These are phyloP conservation scores for Urtica urens DNA, from an alignment of 306 rosid species.

Conservation along the genomic window DNA sequence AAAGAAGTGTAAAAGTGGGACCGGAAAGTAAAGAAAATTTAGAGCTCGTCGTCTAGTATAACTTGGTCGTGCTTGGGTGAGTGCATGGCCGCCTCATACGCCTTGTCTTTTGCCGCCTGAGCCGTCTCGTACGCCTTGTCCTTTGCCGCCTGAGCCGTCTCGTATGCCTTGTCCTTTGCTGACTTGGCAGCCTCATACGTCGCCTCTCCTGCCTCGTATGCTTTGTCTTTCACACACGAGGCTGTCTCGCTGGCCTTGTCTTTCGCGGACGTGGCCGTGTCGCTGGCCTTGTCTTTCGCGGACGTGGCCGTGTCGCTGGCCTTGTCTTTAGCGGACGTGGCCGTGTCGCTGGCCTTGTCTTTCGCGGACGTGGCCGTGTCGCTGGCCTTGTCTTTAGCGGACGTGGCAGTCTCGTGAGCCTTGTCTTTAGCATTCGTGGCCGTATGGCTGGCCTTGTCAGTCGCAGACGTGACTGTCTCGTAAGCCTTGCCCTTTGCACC, in stretches of 20 bases:
- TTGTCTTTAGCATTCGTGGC: slow-evolving; percentile 20
- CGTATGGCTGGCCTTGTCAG: slow-evolving; percentile 12
- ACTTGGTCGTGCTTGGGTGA: no score
- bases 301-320: not conserved
- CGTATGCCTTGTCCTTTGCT: slow-evolving; percentile 21
- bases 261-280: not conserved
- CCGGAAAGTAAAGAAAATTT: no score
- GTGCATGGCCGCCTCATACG: slow-evolving; percentile 2
- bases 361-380: not conserved
- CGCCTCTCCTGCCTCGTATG: slow-evolving; percentile 13
- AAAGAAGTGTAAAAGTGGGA: no score
- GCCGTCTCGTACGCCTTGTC: slow-evolving; percentile 4
- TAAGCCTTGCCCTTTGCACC: slow-evolving; percentile 30
- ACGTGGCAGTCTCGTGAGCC: not conserved
- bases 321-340: slow-evolving; percentile 3
- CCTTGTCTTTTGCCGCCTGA: slow-evolving; percentile 5
- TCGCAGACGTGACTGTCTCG: slow-evolving; percentile 15
- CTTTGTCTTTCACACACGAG: not conserved
- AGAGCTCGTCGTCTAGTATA: no score
- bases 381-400: slow-evolving; percentile 7
- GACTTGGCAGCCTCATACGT: slow-evolving; percentile 8
- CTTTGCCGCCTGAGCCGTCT: not conserved
- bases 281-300: slow-evolving; percentile 7
- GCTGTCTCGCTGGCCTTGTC: slow-evolving; percentile 14
- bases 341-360: slow-evolving; percentile 6